Percentiles rank a stretch among this genome's conserved stretches.
These are phyloP conservation scores for Kernera saxatilis DNA, from an alignment of 345 rosid genomes.

Conservation along the genomic window DNA sequence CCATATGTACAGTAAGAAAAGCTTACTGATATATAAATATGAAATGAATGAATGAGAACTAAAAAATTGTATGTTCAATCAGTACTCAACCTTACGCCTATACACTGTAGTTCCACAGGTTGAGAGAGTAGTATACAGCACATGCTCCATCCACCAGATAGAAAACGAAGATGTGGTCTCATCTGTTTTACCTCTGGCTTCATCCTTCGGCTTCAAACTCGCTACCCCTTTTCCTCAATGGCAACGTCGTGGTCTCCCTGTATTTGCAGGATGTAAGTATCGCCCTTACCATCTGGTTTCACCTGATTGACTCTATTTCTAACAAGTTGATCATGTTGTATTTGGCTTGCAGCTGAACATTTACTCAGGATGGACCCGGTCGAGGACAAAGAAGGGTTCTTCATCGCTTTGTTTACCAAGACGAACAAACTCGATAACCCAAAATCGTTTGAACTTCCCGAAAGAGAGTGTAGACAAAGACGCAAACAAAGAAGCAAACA, in stretches of 20 bases:
- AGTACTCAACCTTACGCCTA: neutral
- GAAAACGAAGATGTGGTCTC: conserved; percentile 84
- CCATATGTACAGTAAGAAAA: neutral
- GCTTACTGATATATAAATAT: neutral
- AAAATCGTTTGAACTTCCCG: neutral
- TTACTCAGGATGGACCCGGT: conserved; percentile 30
- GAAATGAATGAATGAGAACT: neutral
- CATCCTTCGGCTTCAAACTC: conserved; percentile 47
- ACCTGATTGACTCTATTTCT: neutral
- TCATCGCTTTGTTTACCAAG: conserved; percentile 61
- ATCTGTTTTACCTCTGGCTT: conserved; percentile 49
- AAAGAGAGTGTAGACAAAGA: neutral
- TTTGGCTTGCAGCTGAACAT: conserved; percentile 35
- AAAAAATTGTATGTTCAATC: neutral
- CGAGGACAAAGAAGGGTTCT: conserved; percentile 82
- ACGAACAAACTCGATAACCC: neutral
- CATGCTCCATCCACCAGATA: conserved; percentile 80
- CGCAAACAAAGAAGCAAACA: neutral
- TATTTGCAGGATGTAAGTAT: conserved; percentile 59
- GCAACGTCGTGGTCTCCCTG: conserved; percentile 69
- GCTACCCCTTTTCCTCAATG: conserved; percentile 70
- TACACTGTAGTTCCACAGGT: conserved; percentile 29
- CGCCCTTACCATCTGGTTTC: neutral
- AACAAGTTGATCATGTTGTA: conserved; percentile 41
- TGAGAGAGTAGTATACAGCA: conserved; percentile 65